Evolutionary conservation across 257 asterid species (phyloP).

Genomic region (Nicotiana sylvestris): DNA sequence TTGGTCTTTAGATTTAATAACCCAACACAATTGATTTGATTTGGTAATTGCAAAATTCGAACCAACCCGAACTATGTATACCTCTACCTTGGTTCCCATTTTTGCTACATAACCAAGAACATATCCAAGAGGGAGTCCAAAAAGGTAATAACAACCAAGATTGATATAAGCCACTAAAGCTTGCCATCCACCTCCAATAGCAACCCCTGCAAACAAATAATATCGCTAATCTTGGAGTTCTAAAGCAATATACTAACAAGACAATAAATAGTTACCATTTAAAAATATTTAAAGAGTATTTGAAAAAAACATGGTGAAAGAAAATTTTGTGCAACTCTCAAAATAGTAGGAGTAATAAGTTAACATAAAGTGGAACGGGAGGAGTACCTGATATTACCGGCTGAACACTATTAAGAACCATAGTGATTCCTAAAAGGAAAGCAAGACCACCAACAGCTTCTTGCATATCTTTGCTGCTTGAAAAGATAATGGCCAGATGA

Average conservation of each 20-base stretch:
- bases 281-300: too few species aligned
- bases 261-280: too few species aligned
- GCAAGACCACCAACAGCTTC: constrained; percentile 60
- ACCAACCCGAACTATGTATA: too few species aligned
- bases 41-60: too few species aligned
- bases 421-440: constrained; percentile 59
- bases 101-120: constrained; percentile 59
- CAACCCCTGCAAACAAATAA: constrained; percentile 49
- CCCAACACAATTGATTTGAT: too few species aligned
- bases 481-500: constrained; percentile 47
- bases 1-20: too few species aligned
- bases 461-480: constrained; percentile 58
- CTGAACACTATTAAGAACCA: constrained; percentile 78
- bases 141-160: constrained; percentile 61
- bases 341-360: too few species aligned
- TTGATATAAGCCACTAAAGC: constrained; percentile 74
- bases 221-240: not conserved
- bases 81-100: constrained; percentile 43
- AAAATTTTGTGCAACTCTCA: too few species aligned
- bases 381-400: constrained; percentile 67
- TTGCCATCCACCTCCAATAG: constrained; percentile 89
- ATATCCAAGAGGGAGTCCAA: constrained; percentile 67
- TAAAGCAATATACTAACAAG: not conserved
- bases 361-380: too few species aligned
- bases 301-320: too few species aligned